phyloP scores from a whole-genome alignment of 257 asterid genomes.

The Coffea eugenioides region DNA sequence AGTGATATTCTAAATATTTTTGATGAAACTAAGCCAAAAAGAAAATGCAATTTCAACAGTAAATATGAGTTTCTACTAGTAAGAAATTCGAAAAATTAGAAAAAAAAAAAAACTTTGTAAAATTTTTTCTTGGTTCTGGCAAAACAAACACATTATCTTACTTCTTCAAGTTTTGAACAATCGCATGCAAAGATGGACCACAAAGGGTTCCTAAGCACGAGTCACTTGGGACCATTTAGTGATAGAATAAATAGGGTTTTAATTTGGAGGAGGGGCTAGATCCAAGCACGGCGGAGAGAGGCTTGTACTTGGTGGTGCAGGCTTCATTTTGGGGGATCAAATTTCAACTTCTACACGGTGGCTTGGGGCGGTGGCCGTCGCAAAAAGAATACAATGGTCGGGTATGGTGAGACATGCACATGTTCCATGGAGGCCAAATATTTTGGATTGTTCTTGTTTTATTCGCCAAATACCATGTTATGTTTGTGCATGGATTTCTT shows the following conservation, averaged over 20 bases:
- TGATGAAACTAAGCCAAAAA: no score
- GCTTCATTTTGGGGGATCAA: conserved; percentile 8
- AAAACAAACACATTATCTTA: no score
- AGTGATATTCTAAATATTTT: no score
- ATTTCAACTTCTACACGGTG: neutral
- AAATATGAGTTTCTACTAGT: no score
- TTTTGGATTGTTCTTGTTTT: neutral
- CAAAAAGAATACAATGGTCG: conserved; percentile 26
- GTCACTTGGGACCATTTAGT: neutral
- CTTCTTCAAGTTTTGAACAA: neutral
- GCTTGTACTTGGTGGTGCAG: conserved; percentile 21
- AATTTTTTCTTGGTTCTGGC: no score
- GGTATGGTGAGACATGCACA: conserved; percentile 35
- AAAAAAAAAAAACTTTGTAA: no score
- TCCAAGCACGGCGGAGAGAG: conserved; percentile 27
- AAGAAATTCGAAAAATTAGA: no score
- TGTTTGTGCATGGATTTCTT: conserved; percentile 4
- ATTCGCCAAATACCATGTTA: neutral
- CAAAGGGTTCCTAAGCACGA: neutral
- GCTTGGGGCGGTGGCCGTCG: conserved; percentile 7
- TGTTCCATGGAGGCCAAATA: conserved; percentile 3
- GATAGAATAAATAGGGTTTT: neutral
- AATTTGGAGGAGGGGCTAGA: conserved; percentile 15
- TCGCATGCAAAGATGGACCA: conserved; percentile 5
- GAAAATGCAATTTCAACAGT: no score